Evolutionary conservation across 768 basidiomycete genomes (phyloP), one percentile per base, ranked within the genome.

Genomic region (Suillus occidentalis): DNA sequence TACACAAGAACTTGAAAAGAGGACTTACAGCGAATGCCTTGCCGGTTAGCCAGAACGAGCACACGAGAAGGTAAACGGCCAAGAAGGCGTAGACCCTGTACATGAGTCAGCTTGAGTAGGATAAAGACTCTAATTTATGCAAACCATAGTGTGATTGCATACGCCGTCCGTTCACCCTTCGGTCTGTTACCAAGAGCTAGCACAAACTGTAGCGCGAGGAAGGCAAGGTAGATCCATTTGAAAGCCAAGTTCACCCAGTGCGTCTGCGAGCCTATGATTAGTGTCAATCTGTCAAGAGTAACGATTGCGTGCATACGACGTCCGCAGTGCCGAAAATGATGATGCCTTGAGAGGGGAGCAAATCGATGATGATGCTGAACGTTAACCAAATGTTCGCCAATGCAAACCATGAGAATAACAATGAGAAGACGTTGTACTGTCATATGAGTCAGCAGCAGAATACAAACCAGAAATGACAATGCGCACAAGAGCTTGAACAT

Each of bases 291-390:
- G 34, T 59, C 20, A 57, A 18, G 25, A 37, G 50, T 13, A 10
- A 47, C 16, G 34, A 43, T 31, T 60, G 40, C 34, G 34, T n/a
- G 80, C 92, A 64, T 72, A 96, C 94, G 22, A 94, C 75, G 6
- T 72, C 79, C 0, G 72, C 78, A 37, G 87, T 95, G 50, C 92
- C 94, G 67, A 97, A 97, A 61, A 95, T 79, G 55, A 80, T 66
- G 64, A 87, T 82, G 0, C 65, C 12, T 40, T 76, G 71, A 75
- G 81, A 60, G 64, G 91, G 91, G 16, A 95, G 82, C 49, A 97
- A 84, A 71, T 95, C 88, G 83, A 97, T 93, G 76, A 97, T 94
- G 78, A 97, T 96, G 66, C 89, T 89, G 83, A 97, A 97, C n/a
- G 92, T 96, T 64, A 97, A 80, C 93, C 94, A 97, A 52, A 96